Evolutionary conservation across 1,139 yeast species (phyloP).

Genomic region (Kazachstania sp.): DNA sequence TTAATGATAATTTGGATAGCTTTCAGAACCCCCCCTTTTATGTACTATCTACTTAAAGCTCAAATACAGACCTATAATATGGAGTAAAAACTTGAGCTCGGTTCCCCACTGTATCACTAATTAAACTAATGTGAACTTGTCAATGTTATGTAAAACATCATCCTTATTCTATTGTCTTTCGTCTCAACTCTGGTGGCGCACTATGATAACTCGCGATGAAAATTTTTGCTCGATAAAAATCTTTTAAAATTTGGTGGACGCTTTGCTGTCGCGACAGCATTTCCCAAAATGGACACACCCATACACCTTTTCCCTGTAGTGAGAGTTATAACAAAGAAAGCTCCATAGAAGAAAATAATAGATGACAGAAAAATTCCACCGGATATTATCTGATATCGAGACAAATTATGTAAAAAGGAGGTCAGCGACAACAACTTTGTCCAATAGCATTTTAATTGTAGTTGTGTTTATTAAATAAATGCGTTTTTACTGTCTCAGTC

Average conservation of each 20-base stretch:
- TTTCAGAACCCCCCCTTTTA: too few relatives aligned
- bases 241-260: background rate
- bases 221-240: background rate
- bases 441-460: background rate
- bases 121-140: too few relatives aligned
- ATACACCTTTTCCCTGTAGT: background rate
- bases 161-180: too few relatives aligned
- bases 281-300: constrained; percentile 1
- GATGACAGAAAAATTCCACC: background rate
- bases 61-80: too few relatives aligned
- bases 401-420: background rate
- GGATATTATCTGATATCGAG: background rate
- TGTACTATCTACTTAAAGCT: too few relatives aligned
- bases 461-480: too few relatives aligned
- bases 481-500: too few relatives aligned
- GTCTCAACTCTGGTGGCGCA: background rate
- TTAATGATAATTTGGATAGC: too few relatives aligned
- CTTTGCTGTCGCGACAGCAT: constrained; percentile 1
- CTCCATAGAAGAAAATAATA: background rate
- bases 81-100: too few relatives aligned
- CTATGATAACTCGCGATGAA: background rate
- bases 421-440: background rate
- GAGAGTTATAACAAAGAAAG: background rate
- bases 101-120: too few relatives aligned
- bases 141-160: too few relatives aligned